Base-by-base conservation (phyloP, 306 rosid species). In the Acacia acuminata region DNA sequence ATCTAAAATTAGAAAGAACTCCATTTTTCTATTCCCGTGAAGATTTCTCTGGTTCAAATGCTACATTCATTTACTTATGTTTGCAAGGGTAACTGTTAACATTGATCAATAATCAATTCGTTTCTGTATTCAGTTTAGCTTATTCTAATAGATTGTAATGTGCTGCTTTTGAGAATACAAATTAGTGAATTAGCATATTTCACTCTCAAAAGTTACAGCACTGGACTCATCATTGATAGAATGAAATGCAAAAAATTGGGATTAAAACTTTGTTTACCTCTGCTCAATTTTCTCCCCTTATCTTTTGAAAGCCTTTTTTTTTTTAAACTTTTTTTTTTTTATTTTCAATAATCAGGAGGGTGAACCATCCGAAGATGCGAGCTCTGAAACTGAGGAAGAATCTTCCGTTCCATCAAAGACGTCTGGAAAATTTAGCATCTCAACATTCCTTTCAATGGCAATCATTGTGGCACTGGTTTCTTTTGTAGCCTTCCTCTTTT, bases 301-400 rank as follows among this genome's bases (percentile, higher is more conserved):
- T 19, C n/a, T 53, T 19, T 53, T 19, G 7, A 53, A 53, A 45
- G 51, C 51, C 10, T n/a, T 56, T 19, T 8, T n/a, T n/a, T n/a
- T 14, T 48, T 0, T 70, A 20, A 74, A 84, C 53, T 45, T 27
- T 1, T 27, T 27, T 27, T 27, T 27, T n/a, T n/a, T n/a, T n/a
- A 74, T 81, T 85, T 85, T 75, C 75, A 73, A 16, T 80, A 71
- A 78, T 68, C 89, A 90, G 96, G 91, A 79, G 82, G 90, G 77
- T 91, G 91, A 91, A 75, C 73, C 47, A 78, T 79, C 87, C 77
- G 88, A 82, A 77, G 86, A 77, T 48, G 77, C 83, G 76, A 82
- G 80, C 51, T 43, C 67, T 34, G 83, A 69, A 66, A 79, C 64
- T 78, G 82, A 73, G 75, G 75, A 24, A 65, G 76, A 83, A 24